phyloP scores from a whole-genome alignment of 1,139 yeast genomes.

The Hanseniaspora gamundiae region DNA sequence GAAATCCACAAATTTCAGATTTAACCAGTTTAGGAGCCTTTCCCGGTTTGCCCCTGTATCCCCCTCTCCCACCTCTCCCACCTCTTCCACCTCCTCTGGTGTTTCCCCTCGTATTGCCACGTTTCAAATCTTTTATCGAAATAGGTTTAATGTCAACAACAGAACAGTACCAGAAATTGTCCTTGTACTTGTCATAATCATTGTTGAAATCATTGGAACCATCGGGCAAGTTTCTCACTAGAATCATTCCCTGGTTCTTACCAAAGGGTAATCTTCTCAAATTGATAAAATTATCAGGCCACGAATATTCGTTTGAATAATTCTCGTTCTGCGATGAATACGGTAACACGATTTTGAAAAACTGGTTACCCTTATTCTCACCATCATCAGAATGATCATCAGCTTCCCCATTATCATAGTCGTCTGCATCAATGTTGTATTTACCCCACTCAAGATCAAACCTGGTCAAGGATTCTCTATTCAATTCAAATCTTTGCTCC shows the following conservation, averaged over 20 bases:
- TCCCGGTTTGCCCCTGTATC: neutral
- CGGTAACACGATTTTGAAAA: neutral
- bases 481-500: slow-evolving; percentile 37
- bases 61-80: neutral
- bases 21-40: slow-evolving; percentile 9
- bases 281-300: slow-evolving; percentile 28
- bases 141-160: slow-evolving; percentile 27
- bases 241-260: slow-evolving; percentile 34
- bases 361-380: neutral
- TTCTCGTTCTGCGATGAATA: neutral
- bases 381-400: too few relatives aligned
- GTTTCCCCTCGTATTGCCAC: too few relatives aligned
- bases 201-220: slow-evolving; percentile 6
- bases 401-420: too few relatives aligned
- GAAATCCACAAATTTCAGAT: slow-evolving; percentile 24
- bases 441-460: slow-evolving; percentile 44
- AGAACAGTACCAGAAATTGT: slow-evolving; percentile 36
- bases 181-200: slow-evolving; percentile 20
- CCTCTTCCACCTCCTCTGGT: neutral
- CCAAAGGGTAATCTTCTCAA: slow-evolving; percentile 30
- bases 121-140: neutral
- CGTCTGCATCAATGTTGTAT: slow-evolving; percentile 24
- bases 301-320: slow-evolving; percentile 23
- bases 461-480: slow-evolving; percentile 34
- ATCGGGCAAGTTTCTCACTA: slow-evolving; percentile 18